phyloP scores from a whole-genome alignment of 2,329 filamentous ascomycete genomes.

The Trichophyton equinum region DNA sequence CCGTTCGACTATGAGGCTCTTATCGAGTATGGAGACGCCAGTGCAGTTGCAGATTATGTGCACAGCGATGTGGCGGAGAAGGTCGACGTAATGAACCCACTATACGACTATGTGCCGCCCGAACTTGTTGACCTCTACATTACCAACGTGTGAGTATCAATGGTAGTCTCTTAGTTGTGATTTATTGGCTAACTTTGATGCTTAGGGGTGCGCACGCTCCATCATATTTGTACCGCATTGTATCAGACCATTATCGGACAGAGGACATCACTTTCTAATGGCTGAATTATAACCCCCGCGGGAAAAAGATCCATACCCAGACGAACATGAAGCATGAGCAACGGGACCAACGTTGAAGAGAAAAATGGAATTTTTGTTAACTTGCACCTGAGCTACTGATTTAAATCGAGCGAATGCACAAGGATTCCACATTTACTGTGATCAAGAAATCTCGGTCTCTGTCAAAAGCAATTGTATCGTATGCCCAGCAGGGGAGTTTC shows the following conservation, averaged over 20 bases:
- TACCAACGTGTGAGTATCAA: constrained; percentile 58
- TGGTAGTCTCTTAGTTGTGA: not conserved
- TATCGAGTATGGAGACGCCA: constrained; percentile 76
- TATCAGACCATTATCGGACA: constrained; percentile 52
- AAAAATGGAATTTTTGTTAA: constrained; percentile 3
- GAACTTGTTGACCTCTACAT: constrained; percentile 53
- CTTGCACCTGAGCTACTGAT: constrained; percentile 3
- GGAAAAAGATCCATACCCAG: not conserved
- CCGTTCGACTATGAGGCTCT: constrained; percentile 69
- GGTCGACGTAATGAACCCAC: constrained; percentile 63
- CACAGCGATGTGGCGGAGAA: constrained; percentile 68
- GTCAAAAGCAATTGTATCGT: not conserved
- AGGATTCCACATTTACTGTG: constrained; percentile 3
- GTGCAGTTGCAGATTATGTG: constrained; percentile 61
- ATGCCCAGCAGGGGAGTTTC: not conserved
- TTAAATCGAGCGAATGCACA: constrained; percentile 1
- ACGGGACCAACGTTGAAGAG: not conserved
- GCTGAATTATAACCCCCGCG: not conserved
- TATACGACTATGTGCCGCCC: constrained; percentile 70
- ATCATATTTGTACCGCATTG: constrained; percentile 52
- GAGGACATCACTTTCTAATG: constrained; percentile 45
- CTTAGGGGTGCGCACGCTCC: constrained; percentile 49
- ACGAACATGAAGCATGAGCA: not conserved
- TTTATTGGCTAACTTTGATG: constrained; percentile 13
- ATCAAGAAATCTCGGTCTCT: not conserved